A percentile compares a stretch with the other conserved stretches of the same genome.
Evolutionary conservation across 306 rosid genomes (phyloP).

Genomic region (Gillenia trifoliata): DNA sequence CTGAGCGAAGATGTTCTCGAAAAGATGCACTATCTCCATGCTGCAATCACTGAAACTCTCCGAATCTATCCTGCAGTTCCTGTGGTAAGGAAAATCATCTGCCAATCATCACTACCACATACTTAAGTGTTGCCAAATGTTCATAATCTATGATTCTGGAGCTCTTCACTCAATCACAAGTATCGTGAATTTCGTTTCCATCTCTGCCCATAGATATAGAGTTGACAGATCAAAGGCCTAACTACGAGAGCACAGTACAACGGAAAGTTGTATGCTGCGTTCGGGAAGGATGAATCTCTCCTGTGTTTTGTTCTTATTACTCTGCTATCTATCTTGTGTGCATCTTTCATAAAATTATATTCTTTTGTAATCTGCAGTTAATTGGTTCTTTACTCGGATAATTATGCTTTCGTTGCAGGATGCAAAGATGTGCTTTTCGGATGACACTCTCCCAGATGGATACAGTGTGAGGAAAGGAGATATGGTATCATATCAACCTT

Average conservation of each 20-base stretch:
- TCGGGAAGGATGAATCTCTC: too few species aligned
- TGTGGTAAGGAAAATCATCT: slow-evolving; percentile 43
- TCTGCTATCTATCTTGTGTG: too few species aligned
- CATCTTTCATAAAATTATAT: too few species aligned
- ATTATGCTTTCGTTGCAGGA: slow-evolving; percentile 49
- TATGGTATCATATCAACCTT: slow-evolving; percentile 58
- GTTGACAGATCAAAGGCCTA: not conserved
- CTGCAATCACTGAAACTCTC: slow-evolving; percentile 74
- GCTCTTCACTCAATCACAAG: too few species aligned
- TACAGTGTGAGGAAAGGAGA: slow-evolving; percentile 59
- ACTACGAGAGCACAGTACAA: too few species aligned
- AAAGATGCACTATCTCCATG: slow-evolving; percentile 72
- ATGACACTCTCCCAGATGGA: slow-evolving; percentile 75
- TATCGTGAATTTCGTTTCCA: too few species aligned
- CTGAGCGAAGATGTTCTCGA: slow-evolving; percentile 53
- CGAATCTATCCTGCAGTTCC: slow-evolving; percentile 79
- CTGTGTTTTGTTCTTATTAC: not conserved
- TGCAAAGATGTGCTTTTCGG: slow-evolving; percentile 57
- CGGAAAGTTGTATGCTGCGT: too few species aligned
- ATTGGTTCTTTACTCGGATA: too few species aligned
- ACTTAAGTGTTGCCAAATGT: too few species aligned
- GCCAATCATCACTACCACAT: not conserved
- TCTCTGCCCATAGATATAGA: not conserved
- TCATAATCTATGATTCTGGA: too few species aligned
- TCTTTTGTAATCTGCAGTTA: too few species aligned